phyloP scores from a whole-genome alignment of 2,329 filamentous ascomycete species.

The Didymella glomerata region DNA sequence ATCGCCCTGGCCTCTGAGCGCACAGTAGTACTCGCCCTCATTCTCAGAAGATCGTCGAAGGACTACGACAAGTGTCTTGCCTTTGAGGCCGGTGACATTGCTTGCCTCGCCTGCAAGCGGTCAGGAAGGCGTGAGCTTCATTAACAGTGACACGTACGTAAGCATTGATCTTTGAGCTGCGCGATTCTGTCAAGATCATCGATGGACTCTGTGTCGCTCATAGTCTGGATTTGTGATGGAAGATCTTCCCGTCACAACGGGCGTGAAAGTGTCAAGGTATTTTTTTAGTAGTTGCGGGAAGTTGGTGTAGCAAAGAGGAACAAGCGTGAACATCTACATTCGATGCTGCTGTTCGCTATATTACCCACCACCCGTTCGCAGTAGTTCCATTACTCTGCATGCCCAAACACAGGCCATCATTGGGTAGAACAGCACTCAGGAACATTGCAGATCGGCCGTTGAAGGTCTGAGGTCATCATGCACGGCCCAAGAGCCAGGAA shows the following conservation, averaged over 20 bases:
- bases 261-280: neutral
- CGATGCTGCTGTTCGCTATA: neutral
- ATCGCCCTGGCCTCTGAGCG: slow-evolving; percentile 33
- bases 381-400: neutral
- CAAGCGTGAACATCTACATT: neutral
- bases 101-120: slow-evolving; percentile 19
- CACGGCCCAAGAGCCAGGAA: slow-evolving; percentile 12
- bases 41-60: slow-evolving; percentile 30
- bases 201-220: slow-evolving; percentile 16
- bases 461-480: neutral
- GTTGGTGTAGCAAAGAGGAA: neutral
- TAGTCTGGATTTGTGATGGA: neutral
- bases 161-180: slow-evolving; percentile 3
- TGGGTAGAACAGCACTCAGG: slow-evolving; percentile 6
- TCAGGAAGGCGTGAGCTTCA: neutral
- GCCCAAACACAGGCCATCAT: slow-evolving; percentile 9
- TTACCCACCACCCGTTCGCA: neutral
- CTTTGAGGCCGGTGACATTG: slow-evolving; percentile 34
- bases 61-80: slow-evolving; percentile 29
- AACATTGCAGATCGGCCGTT: slow-evolving; percentile 9
- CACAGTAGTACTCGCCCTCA: slow-evolving; percentile 35
- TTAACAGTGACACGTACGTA: slow-evolving; percentile 15
- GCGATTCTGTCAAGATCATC: slow-evolving; percentile 9
- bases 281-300: neutral
- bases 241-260: neutral